A percentile compares a stretch with the other conserved stretches of the same genome.
Conservation (phyloP, 2,329 filamentous ascomycete genomes). For the Blastomyces percursus region DNA sequence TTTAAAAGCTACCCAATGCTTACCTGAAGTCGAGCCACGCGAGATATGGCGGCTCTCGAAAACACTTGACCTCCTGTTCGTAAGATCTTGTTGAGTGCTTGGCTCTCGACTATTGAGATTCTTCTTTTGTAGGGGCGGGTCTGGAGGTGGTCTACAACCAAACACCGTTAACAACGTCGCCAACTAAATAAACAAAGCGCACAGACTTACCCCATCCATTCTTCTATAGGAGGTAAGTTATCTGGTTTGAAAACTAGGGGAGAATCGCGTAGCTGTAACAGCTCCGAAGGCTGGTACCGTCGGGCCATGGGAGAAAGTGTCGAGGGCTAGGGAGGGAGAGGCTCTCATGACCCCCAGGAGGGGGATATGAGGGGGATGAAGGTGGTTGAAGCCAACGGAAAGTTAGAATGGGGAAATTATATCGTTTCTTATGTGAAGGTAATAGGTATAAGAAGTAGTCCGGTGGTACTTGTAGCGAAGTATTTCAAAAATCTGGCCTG, state of each 20-base stretch:
- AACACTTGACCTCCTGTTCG: conserved; percentile 28
- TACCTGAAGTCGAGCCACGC: conserved; percentile 41
- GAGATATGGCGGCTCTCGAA: conserved; percentile 36
- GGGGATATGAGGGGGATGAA: conserved; percentile 10
- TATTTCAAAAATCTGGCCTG: not conserved
- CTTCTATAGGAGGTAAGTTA: conserved; percentile 69
- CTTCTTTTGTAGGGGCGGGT: conserved; percentile 31
- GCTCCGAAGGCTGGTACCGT: conserved; percentile 65
- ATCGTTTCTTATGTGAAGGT: not conserved
- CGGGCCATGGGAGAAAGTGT: conserved; percentile 27
- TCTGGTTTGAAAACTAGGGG: conserved; percentile 73
- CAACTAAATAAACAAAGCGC: conserved; percentile 1
- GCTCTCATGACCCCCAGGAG: conserved; percentile 15
- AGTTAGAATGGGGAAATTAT: not conserved
- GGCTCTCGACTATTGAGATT: conserved; percentile 26
- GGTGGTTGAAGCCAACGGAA: not conserved
- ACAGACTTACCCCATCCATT: conserved; percentile 82
- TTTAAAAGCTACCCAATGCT: not conserved
- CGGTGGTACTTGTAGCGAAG: conserved; percentile 1
- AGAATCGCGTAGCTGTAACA: conserved; percentile 66
- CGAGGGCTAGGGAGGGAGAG: conserved; percentile 16
- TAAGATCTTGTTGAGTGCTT: conserved; percentile 24
- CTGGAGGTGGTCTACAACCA: conserved; percentile 30
- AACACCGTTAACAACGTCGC: not conserved
- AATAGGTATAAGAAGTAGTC: not conserved